These are phyloP conservation scores for Aspergillus sp. DNA, from an alignment of 2,329 filamentous ascomycete species.

Conservation along the genomic window DNA sequence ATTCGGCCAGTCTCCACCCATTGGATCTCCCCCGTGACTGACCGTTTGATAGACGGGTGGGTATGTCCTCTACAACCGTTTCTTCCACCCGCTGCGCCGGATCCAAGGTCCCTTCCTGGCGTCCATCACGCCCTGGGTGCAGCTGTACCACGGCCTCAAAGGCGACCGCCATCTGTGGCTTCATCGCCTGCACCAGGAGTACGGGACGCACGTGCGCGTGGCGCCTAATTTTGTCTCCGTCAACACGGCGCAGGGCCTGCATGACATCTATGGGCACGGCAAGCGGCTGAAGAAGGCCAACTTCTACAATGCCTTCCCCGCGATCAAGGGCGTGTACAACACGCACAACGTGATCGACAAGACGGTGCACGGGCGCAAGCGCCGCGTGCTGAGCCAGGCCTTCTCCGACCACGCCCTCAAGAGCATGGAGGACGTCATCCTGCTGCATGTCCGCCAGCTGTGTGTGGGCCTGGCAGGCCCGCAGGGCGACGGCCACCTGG, in stretches of 20 bases:
- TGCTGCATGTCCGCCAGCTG: conserved; percentile 66
- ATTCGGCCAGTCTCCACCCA: too few relatives aligned
- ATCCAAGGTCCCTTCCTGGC: conserved; percentile 33
- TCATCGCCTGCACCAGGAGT: conserved; percentile 67
- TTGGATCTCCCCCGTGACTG: too few relatives aligned
- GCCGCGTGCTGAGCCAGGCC: conserved; percentile 68
- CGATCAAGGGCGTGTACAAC: conserved; percentile 63
- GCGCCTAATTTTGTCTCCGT: conserved; percentile 76
- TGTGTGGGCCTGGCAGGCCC: conserved; percentile 43
- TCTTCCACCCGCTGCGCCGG: conserved; percentile 33
- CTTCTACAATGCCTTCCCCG: conserved; percentile 72
- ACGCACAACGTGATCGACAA: conserved; percentile 73
- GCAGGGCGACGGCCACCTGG: conserved; percentile 12
- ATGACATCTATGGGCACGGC: conserved; percentile 42
- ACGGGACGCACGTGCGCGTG: conserved; percentile 70
- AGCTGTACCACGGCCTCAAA: conserved; percentile 71
- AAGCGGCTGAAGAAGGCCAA: conserved; percentile 57
- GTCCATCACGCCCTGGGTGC: conserved; percentile 48
- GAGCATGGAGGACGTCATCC: conserved; percentile 66
- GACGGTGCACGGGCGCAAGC: conserved; percentile 66
- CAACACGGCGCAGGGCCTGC: conserved; percentile 64
- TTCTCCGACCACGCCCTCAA: conserved; percentile 67
- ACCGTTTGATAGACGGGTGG: conserved; percentile 4
- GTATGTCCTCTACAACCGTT: conserved; percentile 34
- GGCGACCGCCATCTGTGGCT: conserved; percentile 74